Base-by-base conservation (phyloP, 2,329 filamentous ascomycete genomes). In the Emmonsiellopsis sp. region DNA sequence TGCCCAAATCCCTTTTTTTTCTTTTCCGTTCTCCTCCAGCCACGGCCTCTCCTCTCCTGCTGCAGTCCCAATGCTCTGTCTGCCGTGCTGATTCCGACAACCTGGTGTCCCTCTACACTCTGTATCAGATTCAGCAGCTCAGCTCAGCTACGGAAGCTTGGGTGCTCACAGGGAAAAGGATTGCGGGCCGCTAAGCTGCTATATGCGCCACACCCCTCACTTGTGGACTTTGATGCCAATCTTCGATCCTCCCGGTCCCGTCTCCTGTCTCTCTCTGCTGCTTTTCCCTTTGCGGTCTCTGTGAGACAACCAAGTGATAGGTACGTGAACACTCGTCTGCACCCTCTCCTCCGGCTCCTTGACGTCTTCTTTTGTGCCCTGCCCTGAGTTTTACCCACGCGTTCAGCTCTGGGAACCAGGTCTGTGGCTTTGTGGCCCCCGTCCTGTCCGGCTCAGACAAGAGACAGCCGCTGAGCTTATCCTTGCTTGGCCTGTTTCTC, bases 171-270 rank as follows among this genome's bases (percentile, higher is more conserved):
- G 10, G 10, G 8, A 9, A 16, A 9, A 15, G 8, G 15, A 15
- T 26, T 44, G 9, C 11, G 9, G 20, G n/a, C 41, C 10, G 9
- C n/a, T 16, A 44, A 7, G 31, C 46, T 38, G 35, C n/a, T 26
- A 37, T 49, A 49, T 30, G 46, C 46, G 32, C 31, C 46, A 45
- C 46, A 48, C 46, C 46, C 46, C 46, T 49, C 46, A 49, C 15
- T 49, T 49, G 3, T 37, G 46, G 9, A 11, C 11, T 34, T 15
- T 49, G 32, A 34, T 16, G 30, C 5, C 30, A 43, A 43, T 20
- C 41, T 41, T 15, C n/a, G 20, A 26, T 5, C 35, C 9, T 38
- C 35, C 35, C 9, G 9, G 9, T 9, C 9, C 35, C 34, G 11
- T 38, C 35, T 38, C 9, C 35, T n/a, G 3, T 38, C 3, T 38